Base-by-base conservation (phyloP, 108 stramenopile species). In the Bacterosira constricta region DNA sequence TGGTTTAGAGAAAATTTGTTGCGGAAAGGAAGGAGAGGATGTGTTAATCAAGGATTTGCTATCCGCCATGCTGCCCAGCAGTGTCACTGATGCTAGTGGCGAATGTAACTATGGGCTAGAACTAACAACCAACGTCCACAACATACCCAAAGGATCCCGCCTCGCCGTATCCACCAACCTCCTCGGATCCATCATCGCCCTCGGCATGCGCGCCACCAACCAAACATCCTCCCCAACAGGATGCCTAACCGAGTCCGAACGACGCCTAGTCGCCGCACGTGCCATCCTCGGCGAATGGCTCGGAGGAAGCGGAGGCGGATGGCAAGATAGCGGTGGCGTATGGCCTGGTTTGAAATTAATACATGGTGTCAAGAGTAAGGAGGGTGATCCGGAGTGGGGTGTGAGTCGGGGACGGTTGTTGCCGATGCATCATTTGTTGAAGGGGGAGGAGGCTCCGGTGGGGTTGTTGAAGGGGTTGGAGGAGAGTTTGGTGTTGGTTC, bases 281-380 rank as follows among this genome's bases (percentile, higher is more conserved):
- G 86, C 86, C 4, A 87, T 87, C 20, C 67, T 87, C n/a, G 86
- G 86, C 8, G 86, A 87, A 71, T 87, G 86, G 86, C 53, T 87
- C 45, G 86, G 86, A n/a, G 86, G 86, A 13, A 76, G 73, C 50
- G 86, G 86, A 39, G 86, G 86, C 6, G 86, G 86, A 44, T 87
- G 86, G 86, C 86, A 87, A 20, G 82, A 65, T 25, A 74, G 71
- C 17, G 85, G 85, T 25, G 85, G 82, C 15, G n/a, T 87, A 11
- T 87, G 86, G 86, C 86, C 86, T 0, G 86, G 86, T 1, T 72
- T 84, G 50, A 87, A 87, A 41, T 63, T 87, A 1, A 87, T 87
- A 31, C 52, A 71, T 49, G 86, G 86, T 11, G 86, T 87, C 31
- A 23, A 58, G 47, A 47, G 83, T 0, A 68, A 66, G 42, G 15